Conservation (phyloP, 257 asterid genomes). For the Verbascum thapsus region DNA sequence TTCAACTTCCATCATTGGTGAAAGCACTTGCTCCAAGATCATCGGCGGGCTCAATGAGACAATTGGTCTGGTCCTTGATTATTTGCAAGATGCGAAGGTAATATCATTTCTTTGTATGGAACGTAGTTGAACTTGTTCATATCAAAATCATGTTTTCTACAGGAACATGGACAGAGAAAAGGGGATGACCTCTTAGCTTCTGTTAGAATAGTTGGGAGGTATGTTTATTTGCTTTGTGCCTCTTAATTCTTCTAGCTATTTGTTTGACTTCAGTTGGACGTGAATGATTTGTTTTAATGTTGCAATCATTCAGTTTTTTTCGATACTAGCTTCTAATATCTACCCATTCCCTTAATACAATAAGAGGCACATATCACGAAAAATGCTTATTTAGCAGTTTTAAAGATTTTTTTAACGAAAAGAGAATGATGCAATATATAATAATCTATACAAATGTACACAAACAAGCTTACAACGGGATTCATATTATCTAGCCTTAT, state of each 20-base stretch:
- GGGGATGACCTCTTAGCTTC: constrained; percentile 95
- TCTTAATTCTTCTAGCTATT: constrained; percentile 7
- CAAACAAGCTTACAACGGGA: constrained; percentile 13
- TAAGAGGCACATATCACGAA: neutral
- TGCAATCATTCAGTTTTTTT: constrained; percentile 15
- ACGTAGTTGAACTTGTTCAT: constrained; percentile 19
- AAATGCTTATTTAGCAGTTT: constrained; percentile 1
- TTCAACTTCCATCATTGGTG: constrained; percentile 44
- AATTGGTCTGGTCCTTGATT: constrained; percentile 65
- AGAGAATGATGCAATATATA: constrained; percentile 8
- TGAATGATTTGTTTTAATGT: neutral
- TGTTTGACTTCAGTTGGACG: constrained; percentile 17
- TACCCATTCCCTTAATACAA: constrained; percentile 14
- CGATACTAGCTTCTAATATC: constrained; percentile 5
- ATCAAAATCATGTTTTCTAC: constrained; percentile 32
- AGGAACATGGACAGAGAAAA: constrained; percentile 80
- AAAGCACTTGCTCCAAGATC: constrained; percentile 59
- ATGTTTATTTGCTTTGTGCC: constrained; percentile 18
- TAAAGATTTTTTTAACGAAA: neutral
- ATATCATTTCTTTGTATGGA: constrained; percentile 26
- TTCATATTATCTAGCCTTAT: neutral
- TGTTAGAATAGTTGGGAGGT: constrained; percentile 86
- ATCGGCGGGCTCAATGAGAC: constrained; percentile 82
- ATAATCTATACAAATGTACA: constrained; percentile 6
- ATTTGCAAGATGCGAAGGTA: constrained; percentile 86